Percentiles rank a stretch among this genome's conserved stretches.
Conservation (phyloP, 1,139 yeast species). For the Suhomyces choctaworum region DNA sequence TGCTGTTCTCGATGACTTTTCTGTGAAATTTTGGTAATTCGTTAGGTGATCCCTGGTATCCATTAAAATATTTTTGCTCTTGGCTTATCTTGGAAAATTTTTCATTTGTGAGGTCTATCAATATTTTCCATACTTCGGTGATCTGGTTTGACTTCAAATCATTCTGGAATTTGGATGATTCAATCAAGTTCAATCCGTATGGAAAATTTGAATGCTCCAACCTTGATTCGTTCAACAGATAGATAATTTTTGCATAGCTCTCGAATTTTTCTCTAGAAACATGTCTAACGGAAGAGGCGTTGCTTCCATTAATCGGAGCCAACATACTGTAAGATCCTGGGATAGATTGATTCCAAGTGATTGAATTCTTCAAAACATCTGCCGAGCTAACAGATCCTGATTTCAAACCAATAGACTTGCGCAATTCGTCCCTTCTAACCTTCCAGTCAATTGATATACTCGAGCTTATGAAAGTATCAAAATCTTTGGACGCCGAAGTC, state of each 20-base stretch:
- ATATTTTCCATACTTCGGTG: constrained; percentile 63
- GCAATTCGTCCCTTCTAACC: constrained; percentile 67
- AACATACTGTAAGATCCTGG: constrained; percentile 38
- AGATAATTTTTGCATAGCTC: constrained; percentile 68
- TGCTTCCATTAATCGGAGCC: constrained; percentile 30
- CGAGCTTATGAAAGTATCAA: constrained; percentile 72
- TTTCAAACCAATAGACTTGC: constrained; percentile 59
- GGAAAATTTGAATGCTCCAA: constrained; percentile 52
- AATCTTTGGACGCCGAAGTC: constrained; percentile 73
- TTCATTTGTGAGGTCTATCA: constrained; percentile 46
- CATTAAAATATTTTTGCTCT: constrained; percentile 49
- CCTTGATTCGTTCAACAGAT: constrained; percentile 69
- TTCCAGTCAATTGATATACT: constrained; percentile 85
- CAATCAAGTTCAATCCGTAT: constrained; percentile 53
- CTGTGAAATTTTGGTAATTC: constrained; percentile 34
- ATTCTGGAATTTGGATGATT: constrained; percentile 48
- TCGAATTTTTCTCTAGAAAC: constrained; percentile 63
- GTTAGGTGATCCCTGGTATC: constrained; percentile 24
- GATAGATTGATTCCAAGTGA: constrained; percentile 40
- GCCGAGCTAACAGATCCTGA: constrained; percentile 12
- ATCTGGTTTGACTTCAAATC: constrained; percentile 65
- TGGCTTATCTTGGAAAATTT: constrained; percentile 34
- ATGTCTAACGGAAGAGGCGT: constrained; percentile 29
- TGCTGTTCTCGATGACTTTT: constrained; percentile 57
- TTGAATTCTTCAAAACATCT: constrained; percentile 22